Percentiles rank a stretch among this genome's conserved stretches.
Evolutionary conservation across 768 basidiomycete species (phyloP).

Genomic region (Tubosaeta sp.): DNA sequence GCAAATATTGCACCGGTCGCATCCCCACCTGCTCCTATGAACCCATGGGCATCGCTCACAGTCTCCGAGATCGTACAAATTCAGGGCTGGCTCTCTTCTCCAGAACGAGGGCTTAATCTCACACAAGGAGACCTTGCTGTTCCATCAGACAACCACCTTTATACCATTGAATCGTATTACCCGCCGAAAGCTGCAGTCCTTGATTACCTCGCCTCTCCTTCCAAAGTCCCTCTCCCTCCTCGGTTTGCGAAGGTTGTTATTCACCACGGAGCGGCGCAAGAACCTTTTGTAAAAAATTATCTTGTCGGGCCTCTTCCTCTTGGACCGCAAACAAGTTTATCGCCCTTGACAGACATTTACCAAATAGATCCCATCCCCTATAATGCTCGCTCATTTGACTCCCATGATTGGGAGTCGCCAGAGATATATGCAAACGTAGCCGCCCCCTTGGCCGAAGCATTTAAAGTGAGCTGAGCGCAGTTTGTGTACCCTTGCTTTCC

Average conservation of each 20-base stretch:
- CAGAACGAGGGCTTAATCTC: conserved; percentile 44
- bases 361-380: conserved; percentile 50
- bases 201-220: conserved; percentile 39
- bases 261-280: conserved; percentile 41
- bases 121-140: conserved; percentile 32
- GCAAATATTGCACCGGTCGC: conserved; percentile 31
- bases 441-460: conserved; percentile 36
- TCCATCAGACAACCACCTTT: conserved; percentile 48
- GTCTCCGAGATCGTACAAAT: conserved; percentile 41
- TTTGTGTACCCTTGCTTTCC: not conserved
- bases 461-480: conserved; percentile 32
- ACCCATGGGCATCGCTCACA: conserved; percentile 51
- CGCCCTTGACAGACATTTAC: conserved; percentile 47
- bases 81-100: conserved; percentile 42
- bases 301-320: conserved; percentile 57
- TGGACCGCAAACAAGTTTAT: conserved; percentile 34
- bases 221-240: conserved; percentile 25
- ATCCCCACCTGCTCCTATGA: conserved; percentile 38
- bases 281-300: conserved; percentile 49
- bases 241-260: conserved; percentile 48
- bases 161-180: conserved; percentile 45
- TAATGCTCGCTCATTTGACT: conserved; percentile 44
- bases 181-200: conserved; percentile 48
- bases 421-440: conserved; percentile 32
- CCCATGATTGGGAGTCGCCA: conserved; percentile 20